Evolutionary conservation across 163 green algal genomes (phyloP).

Genomic region (Chlamydomonas reinhardtii): DNA sequence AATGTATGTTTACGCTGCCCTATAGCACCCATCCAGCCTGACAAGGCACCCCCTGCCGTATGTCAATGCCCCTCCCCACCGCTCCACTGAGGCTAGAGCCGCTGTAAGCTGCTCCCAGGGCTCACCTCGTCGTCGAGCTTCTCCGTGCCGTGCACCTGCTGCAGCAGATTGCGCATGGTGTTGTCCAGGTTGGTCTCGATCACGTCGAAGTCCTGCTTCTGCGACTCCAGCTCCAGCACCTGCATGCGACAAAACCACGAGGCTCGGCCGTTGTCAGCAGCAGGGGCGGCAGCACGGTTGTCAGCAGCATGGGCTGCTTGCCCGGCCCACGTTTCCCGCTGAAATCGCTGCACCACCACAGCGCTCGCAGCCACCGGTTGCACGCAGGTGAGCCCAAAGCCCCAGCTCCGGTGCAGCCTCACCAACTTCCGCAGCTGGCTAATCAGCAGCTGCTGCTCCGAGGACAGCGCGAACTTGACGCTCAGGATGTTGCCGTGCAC

Average conservation of each 20-base stretch:
- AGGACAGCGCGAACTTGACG: conserved; percentile 26
- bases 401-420: background rate
- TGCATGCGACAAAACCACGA: background rate
- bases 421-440: conserved; percentile 48
- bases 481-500: conserved; percentile 22
- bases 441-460: conserved; percentile 35
- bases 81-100: background rate
- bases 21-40: no score
- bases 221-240: conserved; percentile 2
- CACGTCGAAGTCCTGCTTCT: conserved; percentile 47
- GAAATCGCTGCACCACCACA: no score
- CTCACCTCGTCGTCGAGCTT: conserved; percentile 30
- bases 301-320: no score
- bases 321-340: no score
- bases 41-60: no score
- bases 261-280: no score
- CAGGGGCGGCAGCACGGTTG: no score
- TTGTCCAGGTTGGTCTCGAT: conserved; percentile 50
- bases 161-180: conserved; percentile 44
- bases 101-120: no score
- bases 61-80: no score
- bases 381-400: no score
- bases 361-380: no score
- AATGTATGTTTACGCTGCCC: no score
- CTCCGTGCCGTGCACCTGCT: conserved; percentile 24